Evolutionary conservation across 2,329 filamentous ascomycete species (phyloP), one percentile per base, ranked within the genome.

Genomic region (Paracoccidioides brasiliensis): DNA sequence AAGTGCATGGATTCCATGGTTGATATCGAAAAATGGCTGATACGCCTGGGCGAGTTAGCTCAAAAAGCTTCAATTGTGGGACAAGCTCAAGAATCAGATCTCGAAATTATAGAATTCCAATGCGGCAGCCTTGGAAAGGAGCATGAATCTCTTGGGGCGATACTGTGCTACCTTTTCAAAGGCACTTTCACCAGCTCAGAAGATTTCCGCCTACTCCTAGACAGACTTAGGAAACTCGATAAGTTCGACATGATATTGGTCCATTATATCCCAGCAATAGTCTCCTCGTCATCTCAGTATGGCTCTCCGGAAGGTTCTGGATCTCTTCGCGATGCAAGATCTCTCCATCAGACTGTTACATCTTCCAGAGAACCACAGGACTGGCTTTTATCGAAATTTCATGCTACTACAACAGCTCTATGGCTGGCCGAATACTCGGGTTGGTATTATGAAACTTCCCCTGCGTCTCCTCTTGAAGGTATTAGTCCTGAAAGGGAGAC

Each of bases 361-460:
- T 78, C 80, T 41, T 78, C 80, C 15, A 74, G 80, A 48, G 86
- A 90, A 52, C 81, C 83, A 57, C 76, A 84, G 44, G 73, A 78
- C 14, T 95, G 90, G 87, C 76, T 79, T 28, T 69, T 95, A 42
- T 77, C 84, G 14, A 85, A 84, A 62, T 78, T 97, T 10, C 85
- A 90, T 63, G 88, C 90, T 48, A 85, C 88, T 3, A 79, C 90
- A 10, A 80, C 82, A 55, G 81, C 85, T 4, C 90, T 88, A 79
- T 98, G 93, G 93, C 79, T 96, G 49, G 85, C 88, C 37, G 90
- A 97, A 65, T 96, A 96, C 71, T 93, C 88, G 61, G 88, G 89
- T 2, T 88, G 89, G 76, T 95, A 90, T 67, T 78, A 88, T 56
- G 89, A 95, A 62, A 80, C 85, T 63, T 79, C 81, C 22, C 78